phyloP scores from a whole-genome alignment of 2,329 filamentous ascomycete genomes.

The Sclerotinia minor region DNA sequence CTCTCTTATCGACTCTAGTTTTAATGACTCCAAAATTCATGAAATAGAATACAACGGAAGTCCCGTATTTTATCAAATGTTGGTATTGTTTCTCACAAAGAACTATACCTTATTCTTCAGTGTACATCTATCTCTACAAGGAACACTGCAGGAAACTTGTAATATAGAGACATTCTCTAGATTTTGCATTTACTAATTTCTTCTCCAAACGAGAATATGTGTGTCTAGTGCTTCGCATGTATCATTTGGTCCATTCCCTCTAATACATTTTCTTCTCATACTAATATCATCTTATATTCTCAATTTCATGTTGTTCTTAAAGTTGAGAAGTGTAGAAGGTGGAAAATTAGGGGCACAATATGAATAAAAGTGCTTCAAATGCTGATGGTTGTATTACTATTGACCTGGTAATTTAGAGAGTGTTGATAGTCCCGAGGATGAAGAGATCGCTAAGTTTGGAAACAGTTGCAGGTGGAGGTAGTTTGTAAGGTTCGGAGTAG shows the following conservation, averaged over 20 bases:
- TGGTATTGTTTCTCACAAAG: background rate
- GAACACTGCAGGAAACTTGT: background rate
- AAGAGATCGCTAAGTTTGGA: background rate
- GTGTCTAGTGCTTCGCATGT: too few species aligned
- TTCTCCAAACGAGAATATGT: background rate
- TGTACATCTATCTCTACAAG: background rate
- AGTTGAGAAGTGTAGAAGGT: too few species aligned
- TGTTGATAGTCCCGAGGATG: background rate
- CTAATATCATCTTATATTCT: background rate
- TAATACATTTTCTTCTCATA: background rate
- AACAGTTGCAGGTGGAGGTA: background rate
- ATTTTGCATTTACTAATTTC: background rate
- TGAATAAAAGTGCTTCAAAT: background rate
- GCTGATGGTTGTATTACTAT: background rate
- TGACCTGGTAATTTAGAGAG: background rate
- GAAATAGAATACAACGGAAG: background rate
- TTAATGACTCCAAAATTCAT: too few species aligned
- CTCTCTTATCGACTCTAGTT: background rate
- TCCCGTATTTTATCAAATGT: background rate
- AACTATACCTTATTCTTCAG: background rate
- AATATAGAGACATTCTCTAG: background rate
- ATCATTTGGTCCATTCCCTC: background rate
- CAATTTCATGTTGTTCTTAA: background rate
- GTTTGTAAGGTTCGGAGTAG: background rate
- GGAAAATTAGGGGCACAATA: background rate